A percentile compares a stretch with the other conserved stretches of the same genome.
Evolutionary conservation across 2,329 filamentous ascomycete genomes (phyloP).

Genomic region (Periconia digitata): DNA sequence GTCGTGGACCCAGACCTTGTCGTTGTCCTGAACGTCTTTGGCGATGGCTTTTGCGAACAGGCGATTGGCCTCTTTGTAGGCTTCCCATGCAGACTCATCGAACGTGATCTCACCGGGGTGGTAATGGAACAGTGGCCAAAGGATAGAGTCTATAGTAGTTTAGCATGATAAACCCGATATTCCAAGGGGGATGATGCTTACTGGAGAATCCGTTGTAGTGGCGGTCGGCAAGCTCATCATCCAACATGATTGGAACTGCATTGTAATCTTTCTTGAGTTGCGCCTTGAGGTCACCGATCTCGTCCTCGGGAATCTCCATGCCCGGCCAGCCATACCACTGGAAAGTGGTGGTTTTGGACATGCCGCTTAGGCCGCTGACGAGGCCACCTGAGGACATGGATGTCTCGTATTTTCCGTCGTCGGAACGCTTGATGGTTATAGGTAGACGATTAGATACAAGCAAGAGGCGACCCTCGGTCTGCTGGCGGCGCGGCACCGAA

Average conservation of each 20-base stretch:
- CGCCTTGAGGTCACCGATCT: slow-evolving; percentile 72
- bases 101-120: slow-evolving; percentile 98
- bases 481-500: slow-evolving; percentile 25
- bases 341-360: slow-evolving; percentile 90
- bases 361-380: slow-evolving; percentile 87
- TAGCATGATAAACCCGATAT: slow-evolving; percentile 8
- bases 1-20: slow-evolving; percentile 97
- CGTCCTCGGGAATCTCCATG: slow-evolving; percentile 82
- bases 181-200: slow-evolving; percentile 52
- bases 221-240: slow-evolving; percentile 87
- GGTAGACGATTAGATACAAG: slow-evolving; percentile 93
- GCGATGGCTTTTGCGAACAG: slow-evolving; percentile 88
- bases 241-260: slow-evolving; percentile 88
- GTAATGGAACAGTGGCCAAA: slow-evolving; percentile 99
- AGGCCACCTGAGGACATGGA: slow-evolving; percentile 96
- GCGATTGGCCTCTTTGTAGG: slow-evolving; percentile 89
- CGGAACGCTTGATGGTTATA: slow-evolving; percentile 92
- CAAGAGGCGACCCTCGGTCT: slow-evolving; percentile 60
- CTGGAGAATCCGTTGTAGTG: slow-evolving; percentile 99
- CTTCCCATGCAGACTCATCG: slow-evolving; percentile 90
- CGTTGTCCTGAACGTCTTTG: slow-evolving; percentile 86
- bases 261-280: slow-evolving; percentile 84
- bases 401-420: slow-evolving; percentile 89
- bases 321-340: slow-evolving; percentile 99
- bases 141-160: slow-evolving; percentile 71